Conservation (phyloP, 2,329 filamentous ascomycete genomes). For the Fusarium verrucosum region DNA sequence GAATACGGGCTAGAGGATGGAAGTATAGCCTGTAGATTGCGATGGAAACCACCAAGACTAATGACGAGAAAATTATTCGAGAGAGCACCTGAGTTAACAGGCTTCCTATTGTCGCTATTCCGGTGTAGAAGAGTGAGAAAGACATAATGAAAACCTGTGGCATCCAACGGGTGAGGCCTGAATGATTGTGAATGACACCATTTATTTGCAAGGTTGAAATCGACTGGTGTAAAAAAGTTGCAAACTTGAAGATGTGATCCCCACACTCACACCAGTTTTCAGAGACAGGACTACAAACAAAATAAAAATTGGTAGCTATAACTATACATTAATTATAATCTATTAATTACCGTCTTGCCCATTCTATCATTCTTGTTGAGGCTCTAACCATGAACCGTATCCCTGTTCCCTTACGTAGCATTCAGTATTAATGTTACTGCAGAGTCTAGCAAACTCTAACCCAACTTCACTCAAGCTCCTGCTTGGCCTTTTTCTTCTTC, state of each 20-base stretch:
- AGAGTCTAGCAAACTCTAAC: not conserved
- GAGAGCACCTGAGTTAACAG: not conserved
- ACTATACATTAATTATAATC: not conserved
- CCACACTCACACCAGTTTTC: conserved; percentile 1
- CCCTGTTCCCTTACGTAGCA: not conserved
- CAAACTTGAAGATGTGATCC: not conserved
- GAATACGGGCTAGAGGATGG: conserved; percentile 57
- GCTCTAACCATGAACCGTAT: not conserved
- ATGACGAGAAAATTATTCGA: conserved; percentile 1
- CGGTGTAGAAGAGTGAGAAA: not conserved
- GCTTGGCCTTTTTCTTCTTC: conserved; percentile 31
- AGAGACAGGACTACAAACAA: not conserved
- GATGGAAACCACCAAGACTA: conserved; percentile 31
- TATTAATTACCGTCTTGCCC: not conserved
- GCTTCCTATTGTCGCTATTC: conserved; percentile 1
- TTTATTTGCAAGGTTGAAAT: not conserved
- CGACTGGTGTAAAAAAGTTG: conserved; percentile 10
- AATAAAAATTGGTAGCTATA: not conserved
- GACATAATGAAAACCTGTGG: conserved; percentile 12
- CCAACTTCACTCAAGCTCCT: not conserved
- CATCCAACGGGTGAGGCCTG: conserved; percentile 13
- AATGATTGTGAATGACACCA: not conserved
- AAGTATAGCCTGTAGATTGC: conserved; percentile 53
- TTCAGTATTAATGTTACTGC: not conserved
- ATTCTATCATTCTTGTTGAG: not conserved